Conservation (phyloP, 139 green algal genomes). For the Eudorina sp. region DNA sequence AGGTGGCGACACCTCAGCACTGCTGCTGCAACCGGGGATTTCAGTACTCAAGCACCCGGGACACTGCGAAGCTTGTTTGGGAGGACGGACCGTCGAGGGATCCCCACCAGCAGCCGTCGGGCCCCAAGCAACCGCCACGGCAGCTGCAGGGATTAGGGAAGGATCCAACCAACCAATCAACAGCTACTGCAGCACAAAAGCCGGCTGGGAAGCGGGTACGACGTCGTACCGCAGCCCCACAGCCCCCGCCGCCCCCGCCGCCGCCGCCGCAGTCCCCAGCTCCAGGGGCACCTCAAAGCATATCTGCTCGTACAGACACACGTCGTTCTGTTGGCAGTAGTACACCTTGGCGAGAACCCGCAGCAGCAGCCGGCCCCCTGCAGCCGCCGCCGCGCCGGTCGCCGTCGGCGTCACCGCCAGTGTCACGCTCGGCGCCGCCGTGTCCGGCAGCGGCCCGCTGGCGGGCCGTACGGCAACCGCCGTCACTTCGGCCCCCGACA, state of each 20-base stretch:
- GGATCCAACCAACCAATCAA: too few relatives aligned
- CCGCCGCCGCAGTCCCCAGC: neutral
- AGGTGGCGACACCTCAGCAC: too few relatives aligned
- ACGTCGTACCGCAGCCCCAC: slow-evolving; percentile 26
- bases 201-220: neutral
- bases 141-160: too few relatives aligned
- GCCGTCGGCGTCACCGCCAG: neutral
- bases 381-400: neutral
- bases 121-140: too few relatives aligned
- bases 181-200: slow-evolving; percentile 37
- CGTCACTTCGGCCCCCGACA: neutral
- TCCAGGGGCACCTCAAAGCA: slow-evolving; percentile 75
- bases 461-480: slow-evolving; percentile 16
- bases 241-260: neutral
- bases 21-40: too few relatives aligned
- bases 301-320: slow-evolving; percentile 84
- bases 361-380: slow-evolving; percentile 15
- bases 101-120: too few relatives aligned
- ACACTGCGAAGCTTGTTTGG: too few relatives aligned
- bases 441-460: slow-evolving; percentile 17
- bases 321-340: slow-evolving; percentile 80
- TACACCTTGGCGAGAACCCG: slow-evolving; percentile 72
- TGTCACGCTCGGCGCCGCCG: slow-evolving; percentile 5
- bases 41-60: too few relatives aligned
- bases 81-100: too few relatives aligned